Base-by-base conservation (phyloP, 1,139 yeast genomes). In the Kodamaea fungicola region DNA sequence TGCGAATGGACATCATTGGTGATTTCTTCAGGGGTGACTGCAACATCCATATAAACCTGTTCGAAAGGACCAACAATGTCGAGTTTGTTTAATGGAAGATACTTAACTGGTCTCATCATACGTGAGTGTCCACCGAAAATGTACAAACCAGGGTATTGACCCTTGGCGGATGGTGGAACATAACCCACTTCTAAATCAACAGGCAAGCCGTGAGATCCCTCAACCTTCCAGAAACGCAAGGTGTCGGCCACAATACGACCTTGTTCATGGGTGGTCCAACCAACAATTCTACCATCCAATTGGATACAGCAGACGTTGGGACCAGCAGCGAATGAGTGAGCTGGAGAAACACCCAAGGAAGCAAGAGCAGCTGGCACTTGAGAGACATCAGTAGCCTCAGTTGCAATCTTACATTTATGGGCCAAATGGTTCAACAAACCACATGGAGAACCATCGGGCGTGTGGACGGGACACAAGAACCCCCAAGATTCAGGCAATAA, bases 381-480 rank as follows among this genome's bases (percentile, higher is more conserved):
- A 7, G 84, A 72, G n/a, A 83, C 92, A 56, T 89, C 95, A 2
- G 83, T 68, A 31, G 80, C 83, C 33, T 67, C 64, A 7, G 97
- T 90, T 5, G 96, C 80, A 45, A 92, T 84, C 52, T 76, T 74
- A 74, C 99, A 92, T 62, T 87, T 88, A 65, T 92, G 97, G 8
- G 98, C 83, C 70, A 92, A 83, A 71, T 92, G 99, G 65, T 94
- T 94, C 54, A 92, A 74, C 60, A 92, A 73, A 67, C 99, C 99
- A 83, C 99, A 92, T 16, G 99, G 99, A 35, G 97, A 86, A 54
- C 99, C 99, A 84, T 92, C 99, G 2, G 99, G 99, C 10, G 99
- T 92, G 65, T 92, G 98, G 12, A 94, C 98, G 13, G 99, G 98
- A 69, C 99, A 94, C 52, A 94, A 67, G 74, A 92, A 94, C 5